phyloP scores from a whole-genome alignment of 768 basidiomycete genomes.

The Agrocybe pediades region DNA sequence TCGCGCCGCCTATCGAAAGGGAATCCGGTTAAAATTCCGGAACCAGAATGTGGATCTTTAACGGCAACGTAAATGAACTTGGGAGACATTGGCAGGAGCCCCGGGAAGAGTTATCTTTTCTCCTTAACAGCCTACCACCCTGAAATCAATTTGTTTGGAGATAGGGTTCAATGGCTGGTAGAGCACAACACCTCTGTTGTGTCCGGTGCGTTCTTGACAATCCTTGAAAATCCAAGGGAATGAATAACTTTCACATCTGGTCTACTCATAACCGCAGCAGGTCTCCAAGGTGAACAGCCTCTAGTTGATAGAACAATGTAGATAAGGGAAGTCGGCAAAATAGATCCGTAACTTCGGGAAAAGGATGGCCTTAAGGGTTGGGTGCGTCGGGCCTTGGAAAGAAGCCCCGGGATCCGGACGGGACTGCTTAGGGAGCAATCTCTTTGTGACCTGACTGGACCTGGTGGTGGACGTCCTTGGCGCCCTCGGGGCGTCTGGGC shows the following conservation, averaged over 20 bases:
- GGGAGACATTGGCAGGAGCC: constrained; percentile 65
- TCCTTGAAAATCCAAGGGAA: constrained; percentile 79
- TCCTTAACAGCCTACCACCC: constrained; percentile 72
- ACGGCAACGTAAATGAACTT: constrained; percentile 72
- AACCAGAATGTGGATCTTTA: constrained; percentile 72
- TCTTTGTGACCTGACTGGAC: constrained; percentile 30
- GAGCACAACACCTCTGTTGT: constrained; percentile 70
- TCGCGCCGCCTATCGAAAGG: constrained; percentile 72
- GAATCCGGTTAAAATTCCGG: constrained; percentile 80
- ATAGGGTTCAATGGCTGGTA: constrained; percentile 73
- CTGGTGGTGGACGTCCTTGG: constrained; percentile 28
- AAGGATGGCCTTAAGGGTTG: constrained; percentile 39
- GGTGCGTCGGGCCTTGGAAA: constrained; percentile 35
- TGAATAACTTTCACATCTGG: constrained; percentile 69
- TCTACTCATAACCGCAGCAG: constrained; percentile 81
- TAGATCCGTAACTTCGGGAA: constrained; percentile 68
- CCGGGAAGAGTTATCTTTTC: constrained; percentile 82
- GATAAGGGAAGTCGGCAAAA: constrained; percentile 59
- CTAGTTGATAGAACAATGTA: constrained; percentile 81
- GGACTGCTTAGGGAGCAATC: constrained; percentile 33
- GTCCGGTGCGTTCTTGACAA: constrained; percentile 72
- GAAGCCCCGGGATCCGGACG: constrained; percentile 31
- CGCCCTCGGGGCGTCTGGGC: constrained; percentile 20
- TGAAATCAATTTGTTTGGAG: constrained; percentile 78
- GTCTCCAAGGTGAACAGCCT: constrained; percentile 83